Evolutionary conservation across 495 filamentous ascomycete genomes (phyloP), one percentile per base, ranked within the genome.

Genomic region (Hyaloscypha finlandica): DNA sequence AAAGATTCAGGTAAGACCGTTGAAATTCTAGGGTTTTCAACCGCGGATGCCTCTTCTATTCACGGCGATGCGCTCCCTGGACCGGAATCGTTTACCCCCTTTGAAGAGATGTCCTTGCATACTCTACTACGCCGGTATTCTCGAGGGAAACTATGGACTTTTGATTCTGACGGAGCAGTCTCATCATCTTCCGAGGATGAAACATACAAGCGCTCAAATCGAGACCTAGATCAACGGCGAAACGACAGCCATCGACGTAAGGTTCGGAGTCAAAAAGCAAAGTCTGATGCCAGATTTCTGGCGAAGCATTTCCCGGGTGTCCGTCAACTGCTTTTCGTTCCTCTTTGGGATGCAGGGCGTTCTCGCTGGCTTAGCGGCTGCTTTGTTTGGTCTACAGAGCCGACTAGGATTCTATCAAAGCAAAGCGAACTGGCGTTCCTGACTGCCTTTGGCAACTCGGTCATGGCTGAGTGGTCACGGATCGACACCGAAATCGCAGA

Each of bases 321-420:
- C 3, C 80, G 80, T 33, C 85, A 81, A 58, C 68, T 86, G 8
- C 75, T 86, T 3, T 85, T 90, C 67, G 74, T 88, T 20, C 90
- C 90, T 0, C 73, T 92, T 3, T 93, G 89, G 86, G 89, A 92
- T 73, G 82, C 88, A 14, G 84, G 85, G 54, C 81, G 80, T 32
- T 85, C 85, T 12, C 81, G 89, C 54, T 92, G 89, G 89, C 90
- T 88, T 68, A 81, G 86, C 0, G 88, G 87, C 9, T 85, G 85
- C 35, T 87, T 92, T 67, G 85, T 84, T 25, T 92, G 87, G 85
- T 89, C 81, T 3, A 75, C 76, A 9, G 75, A 79, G 22, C 70
- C 75, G 0, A 81, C 78, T 0, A 77, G 79, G 8, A 77, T 83
- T 52, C 76, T 85, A 29, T 82, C 75, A 29, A 75, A 73, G 37